Evolutionary conservation across 164 flowering plant genomes (phyloP).

Genomic region (Buxus sempervirens): DNA sequence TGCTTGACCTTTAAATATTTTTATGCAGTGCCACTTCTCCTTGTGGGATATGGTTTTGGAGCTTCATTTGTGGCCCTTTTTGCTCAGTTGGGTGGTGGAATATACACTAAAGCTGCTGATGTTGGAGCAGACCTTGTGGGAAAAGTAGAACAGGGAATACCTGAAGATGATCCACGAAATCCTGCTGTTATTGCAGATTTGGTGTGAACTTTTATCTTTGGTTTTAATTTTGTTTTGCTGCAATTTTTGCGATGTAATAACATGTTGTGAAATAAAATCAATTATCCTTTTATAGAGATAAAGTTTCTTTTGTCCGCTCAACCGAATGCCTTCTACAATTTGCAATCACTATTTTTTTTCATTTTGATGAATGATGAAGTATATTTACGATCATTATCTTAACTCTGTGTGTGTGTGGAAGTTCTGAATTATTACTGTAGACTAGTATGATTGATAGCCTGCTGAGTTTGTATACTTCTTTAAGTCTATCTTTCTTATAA

Average conservation of each 20-base stretch:
- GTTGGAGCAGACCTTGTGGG: slow-evolving; percentile 99
- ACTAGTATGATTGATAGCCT: no score
- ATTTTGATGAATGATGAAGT: no score
- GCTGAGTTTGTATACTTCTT: no score
- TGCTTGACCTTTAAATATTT: slow-evolving; percentile 7
- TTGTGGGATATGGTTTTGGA: slow-evolving; percentile 98
- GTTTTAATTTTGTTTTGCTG: not conserved
- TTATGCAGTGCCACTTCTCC: slow-evolving; percentile 90
- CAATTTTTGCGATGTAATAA: not conserved
- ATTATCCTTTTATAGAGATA: no score
- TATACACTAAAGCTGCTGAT: slow-evolving; percentile 99
- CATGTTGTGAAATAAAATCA: not conserved
- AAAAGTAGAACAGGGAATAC: slow-evolving; percentile 98
- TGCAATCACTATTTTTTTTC: no score
- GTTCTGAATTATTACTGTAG: no score
- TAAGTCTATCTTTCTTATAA: no score
- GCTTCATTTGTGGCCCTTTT: slow-evolving; percentile 99
- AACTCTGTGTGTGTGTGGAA: no score
- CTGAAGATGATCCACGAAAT: slow-evolving; percentile 99
- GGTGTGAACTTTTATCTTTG: slow-evolving; percentile 39
- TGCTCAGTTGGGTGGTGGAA: slow-evolving; percentile 99
- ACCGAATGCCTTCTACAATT: no score
- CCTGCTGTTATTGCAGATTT: slow-evolving; percentile 99
- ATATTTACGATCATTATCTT: no score
- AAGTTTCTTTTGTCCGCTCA: no score